Base-by-base conservation (phyloP, 306 rosid species). In the Vicia faba region DNA sequence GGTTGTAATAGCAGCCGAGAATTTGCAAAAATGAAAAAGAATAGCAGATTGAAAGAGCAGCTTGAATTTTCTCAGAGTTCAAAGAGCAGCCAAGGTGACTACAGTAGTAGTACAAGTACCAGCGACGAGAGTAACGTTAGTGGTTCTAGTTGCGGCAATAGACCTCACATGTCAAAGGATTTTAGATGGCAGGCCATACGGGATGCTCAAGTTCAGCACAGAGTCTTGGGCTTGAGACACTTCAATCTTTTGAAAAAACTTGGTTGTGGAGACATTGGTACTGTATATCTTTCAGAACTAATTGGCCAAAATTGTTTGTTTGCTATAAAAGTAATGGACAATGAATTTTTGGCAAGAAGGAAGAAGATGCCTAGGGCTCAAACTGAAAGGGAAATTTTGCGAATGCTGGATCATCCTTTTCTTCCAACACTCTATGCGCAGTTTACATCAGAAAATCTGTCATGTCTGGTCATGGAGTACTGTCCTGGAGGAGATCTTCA, bases 401-500 rank as follows among this genome's bases (percentile, higher is more conserved):
- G 95, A 68, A 95, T 90, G 86, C 87, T 95, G 68, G 99, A 95
- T 82, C 99, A 95, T 84, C 99, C 99, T 61, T 95, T 95, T 77
- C 97, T 95, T 67, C 99, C 99, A 4, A 95, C 99, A 38, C 75
- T 95, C 11, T 95, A 85, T 82, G 82, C 86, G 10, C 97, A 95
- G 65, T 95, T 95, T 44, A 88, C 99, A 18, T 86, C 99, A 43
- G 97, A 90, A 83, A 95, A 95, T 73, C 74, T 95, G 69, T 86
- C 99, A 14, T 95, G 99, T 76, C 82, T 95, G 64, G 88, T 90
- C 59, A 90, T 86, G 99, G 99, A 93, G 84, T 90, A 83, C 70
- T 93, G 99, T 78, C 99, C 99, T 50, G 99, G 99, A 12, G 99
- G 99, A 70, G 99, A 95, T 82, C 99, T 95, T 75, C 99, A 95